Percentiles rank a stretch among this genome's conserved stretches.
phyloP scores from a whole-genome alignment of 208 protist species.

The Naegleria fowleri region DNA sequence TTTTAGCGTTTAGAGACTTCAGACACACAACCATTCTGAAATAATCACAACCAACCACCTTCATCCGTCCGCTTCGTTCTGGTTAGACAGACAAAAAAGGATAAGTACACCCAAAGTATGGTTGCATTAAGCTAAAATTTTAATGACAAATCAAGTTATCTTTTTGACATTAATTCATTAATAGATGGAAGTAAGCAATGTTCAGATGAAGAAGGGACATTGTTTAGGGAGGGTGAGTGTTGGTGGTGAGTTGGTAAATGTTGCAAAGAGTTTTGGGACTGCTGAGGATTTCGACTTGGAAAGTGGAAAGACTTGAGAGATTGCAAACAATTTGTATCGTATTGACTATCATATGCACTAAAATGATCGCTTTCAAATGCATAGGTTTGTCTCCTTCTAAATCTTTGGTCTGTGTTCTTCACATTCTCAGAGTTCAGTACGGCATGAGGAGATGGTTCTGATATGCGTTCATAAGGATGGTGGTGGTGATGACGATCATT shows the following conservation, averaged over 20 bases:
- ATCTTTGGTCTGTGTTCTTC: neutral
- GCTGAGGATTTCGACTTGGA: neutral
- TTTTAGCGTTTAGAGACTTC: too few species aligned
- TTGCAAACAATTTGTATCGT: neutral
- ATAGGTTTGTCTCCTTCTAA: neutral
- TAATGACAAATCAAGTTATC: too few species aligned
- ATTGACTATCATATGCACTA: neutral
- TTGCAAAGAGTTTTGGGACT: neutral
- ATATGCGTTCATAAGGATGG: neutral
- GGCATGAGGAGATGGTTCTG: neutral
- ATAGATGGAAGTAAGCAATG: neutral
- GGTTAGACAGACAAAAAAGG: too few species aligned
- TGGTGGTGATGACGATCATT: neutral
- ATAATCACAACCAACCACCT: too few species aligned
- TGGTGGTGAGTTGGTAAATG: neutral
- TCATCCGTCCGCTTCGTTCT: too few species aligned
- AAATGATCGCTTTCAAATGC: neutral
- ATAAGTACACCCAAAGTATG: too few species aligned
- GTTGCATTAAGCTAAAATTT: too few species aligned
- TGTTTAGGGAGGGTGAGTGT: neutral
- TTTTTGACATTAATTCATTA: neutral
- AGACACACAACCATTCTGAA: too few species aligned
- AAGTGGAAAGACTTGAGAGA: neutral
- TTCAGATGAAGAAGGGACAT: neutral
- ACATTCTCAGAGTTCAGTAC: neutral